Base-by-base conservation (phyloP, 148 eudicot species). In the Rheum nobile region DNA sequence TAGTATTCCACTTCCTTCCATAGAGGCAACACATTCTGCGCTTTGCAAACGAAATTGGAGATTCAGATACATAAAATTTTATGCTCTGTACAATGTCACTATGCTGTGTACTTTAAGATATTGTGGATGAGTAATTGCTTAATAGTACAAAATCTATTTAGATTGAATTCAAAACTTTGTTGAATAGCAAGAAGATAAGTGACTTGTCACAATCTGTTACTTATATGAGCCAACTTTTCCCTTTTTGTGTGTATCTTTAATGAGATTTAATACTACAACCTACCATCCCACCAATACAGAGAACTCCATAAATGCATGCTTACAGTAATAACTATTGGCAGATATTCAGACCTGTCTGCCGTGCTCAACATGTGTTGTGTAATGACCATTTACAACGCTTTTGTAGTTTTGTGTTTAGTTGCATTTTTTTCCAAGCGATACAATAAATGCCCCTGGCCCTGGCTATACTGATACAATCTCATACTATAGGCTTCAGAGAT, bases 1-100 rank as follows among this genome's bases (percentile, higher is more conserved):
- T 75, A 75, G 77, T 75, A 75, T 21, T 75, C 72, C 24, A 75
- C 72, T 42, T 75, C 77, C 31, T 75, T 75, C 77, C 77, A 75
- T 26, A 75, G 72, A 19, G 77, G 77, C 21, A 75, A 63, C 24
- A 75, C 77, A 16, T 67, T 59, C 77, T 75, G 72, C 76, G 26
- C 17, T 29, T 13, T 11, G 14, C 9, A 61, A 38, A 1, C 8
- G 7, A 37, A n/a, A 29, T 69, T 24, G 1, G 16, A n/a, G 26
- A 28, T 57, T 57, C 31, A 57, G 31, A 21, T 5, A 28, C 26
- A 57, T 28, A 21, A 5, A 57, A 50, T n/a, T n/a, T n/a, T n/a
- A n/a, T n/a, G n/a, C n/a, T n/a, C n/a, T n/a, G n/a, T n/a, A n/a
- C n/a, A n/a, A n/a, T n/a, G n/a, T n/a, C n/a, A n/a, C n/a, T n/a